Conservation (phyloP, 495 filamentous ascomycete genomes). For the Podospora tetraspora region DNA sequence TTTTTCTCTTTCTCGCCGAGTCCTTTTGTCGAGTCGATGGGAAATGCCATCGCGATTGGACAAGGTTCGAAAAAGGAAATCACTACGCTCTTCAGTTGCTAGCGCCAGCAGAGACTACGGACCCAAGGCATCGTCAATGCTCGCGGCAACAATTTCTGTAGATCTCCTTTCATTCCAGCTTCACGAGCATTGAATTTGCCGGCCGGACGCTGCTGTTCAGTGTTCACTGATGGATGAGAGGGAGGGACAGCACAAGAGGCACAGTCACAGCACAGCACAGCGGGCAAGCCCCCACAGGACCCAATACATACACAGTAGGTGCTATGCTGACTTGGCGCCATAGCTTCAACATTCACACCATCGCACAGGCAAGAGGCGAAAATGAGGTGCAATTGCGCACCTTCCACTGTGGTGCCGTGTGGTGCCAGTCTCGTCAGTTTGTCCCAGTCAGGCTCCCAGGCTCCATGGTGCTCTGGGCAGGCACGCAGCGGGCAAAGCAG, state of each 20-base stretch:
- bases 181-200: background rate
- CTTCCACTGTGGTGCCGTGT: background rate
- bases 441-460: background rate
- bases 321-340: constrained; percentile 16
- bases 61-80: background rate
- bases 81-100: background rate
- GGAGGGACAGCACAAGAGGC: background rate
- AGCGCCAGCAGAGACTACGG: background rate
- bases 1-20: background rate
- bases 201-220: background rate
- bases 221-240: background rate
- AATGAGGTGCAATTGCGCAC: constrained; percentile 15
- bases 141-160: background rate
- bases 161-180: background rate
- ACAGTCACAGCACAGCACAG: background rate
- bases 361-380: constrained; percentile 17
- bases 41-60: background rate
- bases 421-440: background rate
- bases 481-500: background rate
- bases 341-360: constrained; percentile 4
- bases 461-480: background rate
- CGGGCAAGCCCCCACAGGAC: constrained; percentile 15
- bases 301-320: background rate
- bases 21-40: background rate
- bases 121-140: background rate